phyloP scores from a whole-genome alignment of 768 basidiomycete genomes.

The Mrakia blollopis region DNA sequence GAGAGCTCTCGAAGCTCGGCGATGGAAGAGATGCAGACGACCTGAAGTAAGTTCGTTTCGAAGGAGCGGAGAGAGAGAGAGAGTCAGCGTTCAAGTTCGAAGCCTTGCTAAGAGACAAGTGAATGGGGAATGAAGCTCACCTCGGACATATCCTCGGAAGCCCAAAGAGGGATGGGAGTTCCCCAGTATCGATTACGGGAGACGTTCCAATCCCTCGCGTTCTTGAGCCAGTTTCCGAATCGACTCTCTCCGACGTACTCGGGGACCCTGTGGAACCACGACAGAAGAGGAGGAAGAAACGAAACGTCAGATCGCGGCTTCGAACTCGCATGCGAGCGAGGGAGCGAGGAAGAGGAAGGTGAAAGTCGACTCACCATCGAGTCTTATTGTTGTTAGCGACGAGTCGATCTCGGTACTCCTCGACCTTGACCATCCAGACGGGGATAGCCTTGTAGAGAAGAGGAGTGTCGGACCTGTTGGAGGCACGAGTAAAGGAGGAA shows the following conservation, averaged over 20 bases:
- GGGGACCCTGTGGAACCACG: conserved; percentile 65
- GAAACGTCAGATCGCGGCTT: no score
- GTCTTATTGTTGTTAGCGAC: conserved; percentile 86
- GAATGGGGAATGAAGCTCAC: conserved; percentile 47
- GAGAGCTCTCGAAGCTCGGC: conserved; percentile 79
- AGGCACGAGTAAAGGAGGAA: not conserved
- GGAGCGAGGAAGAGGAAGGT: not conserved
- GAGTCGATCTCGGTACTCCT: conserved; percentile 75
- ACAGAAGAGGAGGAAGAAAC: not conserved
- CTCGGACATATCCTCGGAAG: conserved; percentile 85
- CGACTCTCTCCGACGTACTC: conserved; percentile 81
- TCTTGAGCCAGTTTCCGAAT: conserved; percentile 95
- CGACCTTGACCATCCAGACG: conserved; percentile 89
- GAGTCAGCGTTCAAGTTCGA: not conserved
- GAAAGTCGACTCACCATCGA: conserved; percentile 58
- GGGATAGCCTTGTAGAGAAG: conserved; percentile 94
- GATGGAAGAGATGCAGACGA: conserved; percentile 81
- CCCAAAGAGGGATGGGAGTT: conserved; percentile 95
- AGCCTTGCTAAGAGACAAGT: not conserved
- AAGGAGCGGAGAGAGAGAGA: conserved; percentile 14
- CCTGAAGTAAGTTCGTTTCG: conserved; percentile 47
- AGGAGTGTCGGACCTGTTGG: conserved; percentile 77
- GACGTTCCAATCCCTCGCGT: conserved; percentile 98
- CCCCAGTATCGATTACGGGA: conserved; percentile 99
- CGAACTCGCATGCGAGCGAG: not conserved